Evolutionary conservation across 2,329 filamentous ascomycete species (phyloP).

Genomic region (Fusarium transvaalense): DNA sequence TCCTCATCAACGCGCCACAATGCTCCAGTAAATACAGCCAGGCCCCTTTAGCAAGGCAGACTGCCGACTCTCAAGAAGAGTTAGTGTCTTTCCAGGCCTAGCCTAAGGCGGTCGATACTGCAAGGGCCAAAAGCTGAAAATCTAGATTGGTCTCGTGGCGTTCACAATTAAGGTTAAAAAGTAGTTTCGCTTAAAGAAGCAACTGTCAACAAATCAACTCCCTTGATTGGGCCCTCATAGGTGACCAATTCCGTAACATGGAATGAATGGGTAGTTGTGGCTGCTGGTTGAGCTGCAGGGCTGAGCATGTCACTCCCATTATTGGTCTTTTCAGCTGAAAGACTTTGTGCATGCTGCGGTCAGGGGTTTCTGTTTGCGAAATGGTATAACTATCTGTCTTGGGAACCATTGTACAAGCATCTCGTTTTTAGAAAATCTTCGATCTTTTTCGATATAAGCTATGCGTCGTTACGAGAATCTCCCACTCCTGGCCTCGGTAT

Average conservation of each 20-base stretch:
- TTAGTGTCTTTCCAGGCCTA: neutral
- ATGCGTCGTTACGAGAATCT: neutral
- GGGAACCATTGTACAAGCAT: neutral
- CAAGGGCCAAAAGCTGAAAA: neutral
- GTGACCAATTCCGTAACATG: neutral
- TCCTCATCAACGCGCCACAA: no score
- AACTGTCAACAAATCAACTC: conserved; percentile 4
- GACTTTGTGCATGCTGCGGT: neutral
- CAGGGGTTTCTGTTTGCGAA: neutral
- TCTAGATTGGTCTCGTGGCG: conserved; percentile 19
- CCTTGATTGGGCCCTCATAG: neutral
- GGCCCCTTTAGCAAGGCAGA: conserved; percentile 2
- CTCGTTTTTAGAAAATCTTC: rapidly evolving
- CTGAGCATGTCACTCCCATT: neutral
- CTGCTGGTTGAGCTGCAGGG: neutral
- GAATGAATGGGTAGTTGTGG: conserved; percentile 16
- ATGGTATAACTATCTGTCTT: neutral
- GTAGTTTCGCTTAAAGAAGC: conserved; percentile 4
- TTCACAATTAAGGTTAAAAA: conserved; percentile 25
- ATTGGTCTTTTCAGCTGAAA: conserved; percentile 8
- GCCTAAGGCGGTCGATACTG: neutral
- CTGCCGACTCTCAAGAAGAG: neutral
- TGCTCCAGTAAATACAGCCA: neutral
- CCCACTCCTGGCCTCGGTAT: neutral
- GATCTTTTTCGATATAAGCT: rapidly evolving